Evolutionary conservation across 2,329 filamentous ascomycete species (phyloP).

Genomic region (Colletotrichum chrysophilum): DNA sequence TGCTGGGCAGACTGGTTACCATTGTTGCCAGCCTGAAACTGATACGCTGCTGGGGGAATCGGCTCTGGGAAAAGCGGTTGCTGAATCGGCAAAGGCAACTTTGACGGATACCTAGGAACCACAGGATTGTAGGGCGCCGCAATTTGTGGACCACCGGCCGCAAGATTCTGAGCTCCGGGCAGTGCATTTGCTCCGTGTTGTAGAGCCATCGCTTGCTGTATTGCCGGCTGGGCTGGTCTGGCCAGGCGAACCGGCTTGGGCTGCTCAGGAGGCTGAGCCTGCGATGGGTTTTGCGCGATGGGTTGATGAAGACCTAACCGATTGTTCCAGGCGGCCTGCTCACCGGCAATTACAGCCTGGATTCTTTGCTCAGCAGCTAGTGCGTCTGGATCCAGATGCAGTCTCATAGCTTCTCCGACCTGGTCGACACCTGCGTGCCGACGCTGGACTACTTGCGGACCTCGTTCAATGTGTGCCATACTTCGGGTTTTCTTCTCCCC

Average conservation of each 20-base stretch:
- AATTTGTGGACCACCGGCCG: not conserved
- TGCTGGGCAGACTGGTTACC: not conserved
- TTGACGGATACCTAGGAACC: not conserved
- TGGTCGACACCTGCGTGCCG: not conserved
- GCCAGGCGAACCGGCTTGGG: not conserved
- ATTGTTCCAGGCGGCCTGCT: not conserved
- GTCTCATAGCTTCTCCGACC: not conserved
- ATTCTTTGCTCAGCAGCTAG: too few species aligned
- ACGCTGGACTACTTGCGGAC: not conserved
- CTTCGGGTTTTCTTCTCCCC: constrained; percentile 35
- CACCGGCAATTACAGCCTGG: not conserved
- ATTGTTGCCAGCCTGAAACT: not conserved
- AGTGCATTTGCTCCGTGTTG: not conserved
- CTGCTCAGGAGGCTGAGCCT: not conserved
- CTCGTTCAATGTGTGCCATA: not conserved
- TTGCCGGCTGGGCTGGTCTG: not conserved
- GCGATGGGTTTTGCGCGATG: not conserved
- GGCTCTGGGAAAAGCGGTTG: not conserved
- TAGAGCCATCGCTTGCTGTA: not conserved
- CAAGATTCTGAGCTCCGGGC: not conserved
- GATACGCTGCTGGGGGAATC: not conserved
- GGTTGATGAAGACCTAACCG: not conserved
- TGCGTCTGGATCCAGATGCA: not conserved
- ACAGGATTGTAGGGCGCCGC: not conserved
- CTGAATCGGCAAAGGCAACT: not conserved